phyloP scores from a whole-genome alignment of 306 rosid genomes.

The Rosa multiflora region DNA sequence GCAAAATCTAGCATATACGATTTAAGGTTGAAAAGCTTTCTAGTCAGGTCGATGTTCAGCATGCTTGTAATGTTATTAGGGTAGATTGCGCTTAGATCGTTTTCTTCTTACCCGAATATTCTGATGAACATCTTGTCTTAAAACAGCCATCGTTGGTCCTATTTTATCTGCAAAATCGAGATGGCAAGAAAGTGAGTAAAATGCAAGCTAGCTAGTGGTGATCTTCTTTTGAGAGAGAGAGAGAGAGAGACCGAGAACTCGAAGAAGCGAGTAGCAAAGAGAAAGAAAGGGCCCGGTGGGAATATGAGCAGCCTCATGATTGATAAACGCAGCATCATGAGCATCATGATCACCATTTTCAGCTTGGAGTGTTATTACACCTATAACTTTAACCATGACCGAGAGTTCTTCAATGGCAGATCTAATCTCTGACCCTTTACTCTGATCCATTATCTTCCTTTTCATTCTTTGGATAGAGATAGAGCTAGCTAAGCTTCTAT shows the following conservation, averaged over 20 bases:
- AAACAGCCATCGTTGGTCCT: constrained; percentile 92
- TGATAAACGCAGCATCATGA: constrained; percentile 4
- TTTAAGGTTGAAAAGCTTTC: not conserved
- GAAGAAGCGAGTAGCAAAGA: constrained; percentile 61
- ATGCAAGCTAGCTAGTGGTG: not conserved
- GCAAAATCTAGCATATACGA: not conserved
- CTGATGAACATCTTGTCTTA: constrained; percentile 77
- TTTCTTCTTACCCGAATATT: constrained; percentile 61
- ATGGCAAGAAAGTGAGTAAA: not conserved
- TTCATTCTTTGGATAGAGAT: constrained; percentile 9
- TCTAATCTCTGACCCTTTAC: constrained; percentile 54
- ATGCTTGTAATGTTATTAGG: not conserved
- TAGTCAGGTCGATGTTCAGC: not conserved
- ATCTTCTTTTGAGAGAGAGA: not conserved
- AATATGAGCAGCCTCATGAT: constrained; percentile 36
- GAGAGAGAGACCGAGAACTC: constrained; percentile 66
- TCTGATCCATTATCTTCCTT: constrained; percentile 16
- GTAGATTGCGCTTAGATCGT: not conserved
- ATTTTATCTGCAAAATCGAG: constrained; percentile 69
- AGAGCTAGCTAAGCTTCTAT: not conserved
- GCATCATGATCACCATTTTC: constrained; percentile 20
- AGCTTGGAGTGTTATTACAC: constrained; percentile 20
- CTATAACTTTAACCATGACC: constrained; percentile 36
- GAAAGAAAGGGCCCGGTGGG: constrained; percentile 75
- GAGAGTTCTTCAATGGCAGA: constrained; percentile 72